phyloP scores from a whole-genome alignment of 2,329 filamentous ascomycete species.

The Xylariaceae sp. region DNA sequence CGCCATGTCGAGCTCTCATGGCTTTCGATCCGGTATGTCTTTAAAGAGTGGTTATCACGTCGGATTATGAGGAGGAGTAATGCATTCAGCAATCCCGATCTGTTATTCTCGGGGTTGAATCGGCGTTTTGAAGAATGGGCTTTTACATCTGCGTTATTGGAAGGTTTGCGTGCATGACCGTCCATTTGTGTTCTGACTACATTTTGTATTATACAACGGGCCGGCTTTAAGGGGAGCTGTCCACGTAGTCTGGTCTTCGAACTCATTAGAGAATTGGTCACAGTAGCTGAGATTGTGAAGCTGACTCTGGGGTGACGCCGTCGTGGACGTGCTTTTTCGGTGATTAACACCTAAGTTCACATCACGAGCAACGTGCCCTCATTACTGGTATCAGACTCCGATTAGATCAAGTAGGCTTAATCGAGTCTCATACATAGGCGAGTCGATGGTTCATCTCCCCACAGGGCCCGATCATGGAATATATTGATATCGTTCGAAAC shows the following conservation, averaged over 20 bases:
- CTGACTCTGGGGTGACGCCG: neutral
- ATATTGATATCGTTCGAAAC: neutral
- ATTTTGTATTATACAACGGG: conserved; percentile 18
- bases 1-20: neutral
- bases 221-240: conserved; percentile 10
- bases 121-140: conserved; percentile 20
- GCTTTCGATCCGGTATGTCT: conserved; percentile 4
- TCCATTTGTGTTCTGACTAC: conserved; percentile 10
- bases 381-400: neutral
- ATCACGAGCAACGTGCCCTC: neutral
- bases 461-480: neutral
- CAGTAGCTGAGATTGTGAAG: neutral
- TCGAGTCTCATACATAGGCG: too few species aligned
- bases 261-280: conserved; percentile 14
- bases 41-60: conserved; percentile 5
- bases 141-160: conserved; percentile 12
- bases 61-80: conserved; percentile 10
- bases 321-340: neutral
- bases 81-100: conserved; percentile 19
- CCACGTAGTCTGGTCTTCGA: conserved; percentile 11
- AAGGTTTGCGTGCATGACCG: conserved; percentile 14
- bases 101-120: conserved; percentile 18
- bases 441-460: neutral
- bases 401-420: too few species aligned
- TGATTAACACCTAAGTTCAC: neutral